Conservation (phyloP, 805 yeast species). For the Grigorovia transvaalensis region DNA sequence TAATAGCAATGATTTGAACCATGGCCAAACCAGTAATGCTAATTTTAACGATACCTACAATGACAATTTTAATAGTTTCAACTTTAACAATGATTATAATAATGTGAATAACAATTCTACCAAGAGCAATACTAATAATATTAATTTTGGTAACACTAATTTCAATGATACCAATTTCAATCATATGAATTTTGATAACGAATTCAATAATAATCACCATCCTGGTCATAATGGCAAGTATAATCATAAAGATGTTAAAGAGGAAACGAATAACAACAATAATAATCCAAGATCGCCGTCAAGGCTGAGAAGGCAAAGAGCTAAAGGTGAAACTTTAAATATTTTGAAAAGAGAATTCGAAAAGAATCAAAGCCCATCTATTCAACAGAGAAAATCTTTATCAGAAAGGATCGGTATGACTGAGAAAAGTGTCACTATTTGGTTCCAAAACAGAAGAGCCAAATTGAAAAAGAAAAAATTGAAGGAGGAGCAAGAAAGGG, state of each 20-base stretch:
- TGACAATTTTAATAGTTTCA: too few relatives aligned
- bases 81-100: not conserved
- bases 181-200: not conserved
- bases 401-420: slow-evolving; percentile 70
- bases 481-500: not conserved
- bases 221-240: not conserved
- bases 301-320: slow-evolving; percentile 46
- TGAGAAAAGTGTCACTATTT: slow-evolving; percentile 79
- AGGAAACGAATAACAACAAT: not conserved
- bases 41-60: not conserved
- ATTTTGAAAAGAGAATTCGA: slow-evolving; percentile 59
- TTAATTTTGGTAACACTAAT: not conserved
- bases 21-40: not conserved
- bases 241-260: not conserved
- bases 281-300: not conserved
- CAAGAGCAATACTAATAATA: not conserved
- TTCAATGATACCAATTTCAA: not conserved
- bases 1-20: not conserved
- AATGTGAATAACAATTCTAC: not conserved
- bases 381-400: slow-evolving; percentile 58
- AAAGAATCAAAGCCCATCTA: slow-evolving; percentile 63
- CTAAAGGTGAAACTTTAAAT: slow-evolving; percentile 71
- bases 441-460: slow-evolving; percentile 88
- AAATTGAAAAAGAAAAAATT: slow-evolving; percentile 45
- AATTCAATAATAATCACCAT: not conserved